A percentile compares a stretch with the other conserved stretches of the same genome.
Conservation (phyloP, 2,329 filamentous ascomycete species). For the Xylaria sp. region DNA sequence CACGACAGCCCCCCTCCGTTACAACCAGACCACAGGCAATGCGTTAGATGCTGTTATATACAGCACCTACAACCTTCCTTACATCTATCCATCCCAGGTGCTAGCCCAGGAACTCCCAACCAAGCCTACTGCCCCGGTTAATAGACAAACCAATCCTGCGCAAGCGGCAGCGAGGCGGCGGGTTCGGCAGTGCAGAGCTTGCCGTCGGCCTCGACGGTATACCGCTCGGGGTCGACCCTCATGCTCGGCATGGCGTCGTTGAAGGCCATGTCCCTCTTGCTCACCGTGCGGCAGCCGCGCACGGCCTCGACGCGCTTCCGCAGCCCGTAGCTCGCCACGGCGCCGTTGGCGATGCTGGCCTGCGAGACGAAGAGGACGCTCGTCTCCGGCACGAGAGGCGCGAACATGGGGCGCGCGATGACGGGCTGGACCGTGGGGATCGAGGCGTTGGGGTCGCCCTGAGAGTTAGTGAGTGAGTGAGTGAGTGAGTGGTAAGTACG, state of each 20-base stretch:
- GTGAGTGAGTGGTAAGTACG: background rate
- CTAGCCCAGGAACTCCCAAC: too few species aligned
- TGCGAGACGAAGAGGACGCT: conserved; percentile 85
- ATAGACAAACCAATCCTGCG: conserved; percentile 79
- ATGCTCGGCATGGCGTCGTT: conserved; percentile 85
- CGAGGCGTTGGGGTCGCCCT: conserved; percentile 81
- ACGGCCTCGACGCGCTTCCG: conserved; percentile 82
- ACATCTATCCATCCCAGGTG: too few species aligned
- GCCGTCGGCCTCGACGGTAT: conserved; percentile 85
- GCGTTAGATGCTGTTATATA: too few species aligned
- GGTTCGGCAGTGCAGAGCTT: conserved; percentile 75
- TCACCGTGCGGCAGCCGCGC: conserved; percentile 72
- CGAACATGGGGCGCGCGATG: conserved; percentile 86
- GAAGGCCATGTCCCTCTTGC: conserved; percentile 89
- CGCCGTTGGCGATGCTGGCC: conserved; percentile 70
- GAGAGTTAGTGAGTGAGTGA: background rate
- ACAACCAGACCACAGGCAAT: too few species aligned
- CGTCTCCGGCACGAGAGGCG: conserved; percentile 70
- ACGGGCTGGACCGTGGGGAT: conserved; percentile 90
- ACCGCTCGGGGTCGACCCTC: conserved; percentile 90
- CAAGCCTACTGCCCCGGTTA: conserved; percentile 50
- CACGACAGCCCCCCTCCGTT: too few species aligned
- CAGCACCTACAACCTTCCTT: too few species aligned
- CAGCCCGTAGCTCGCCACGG: conserved; percentile 73
- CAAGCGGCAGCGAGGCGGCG: conserved; percentile 71